Base-by-base conservation (phyloP, 176 grass and related monocot species). In the Triticum timopheevii region DNA sequence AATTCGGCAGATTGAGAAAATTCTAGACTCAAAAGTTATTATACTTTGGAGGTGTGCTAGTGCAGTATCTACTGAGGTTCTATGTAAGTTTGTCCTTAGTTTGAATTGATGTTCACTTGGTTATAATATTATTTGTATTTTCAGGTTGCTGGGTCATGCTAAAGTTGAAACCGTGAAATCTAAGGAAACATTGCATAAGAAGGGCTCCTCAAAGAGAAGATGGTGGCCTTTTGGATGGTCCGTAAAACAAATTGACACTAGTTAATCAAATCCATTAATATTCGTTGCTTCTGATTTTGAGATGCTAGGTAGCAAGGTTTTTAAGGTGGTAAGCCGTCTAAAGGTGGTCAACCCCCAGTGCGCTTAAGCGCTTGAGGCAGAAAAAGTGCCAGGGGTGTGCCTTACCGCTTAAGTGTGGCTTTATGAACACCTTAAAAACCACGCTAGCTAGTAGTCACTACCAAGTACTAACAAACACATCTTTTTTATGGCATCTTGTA, bases 211-310 rank as follows among this genome's bases (percentile, higher is more conserved):
- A 68, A 95, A 93, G 78, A 94, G 83, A 94, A 92, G 86, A 78
- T 98, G 96, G 96, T 98, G 92, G 96, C 79, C 96, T 85, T 98
- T 95, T 77, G 86, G 90, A 94, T 91, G 96, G 96, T 91, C 47
- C 74, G 89, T 87, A 34, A 47, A 76, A 80, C 81, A 65, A 80
- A 54, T 58, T 44, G 22, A 82, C 69, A 22, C 56, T 59, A 59
- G 19, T 59, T 22, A 35, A 78, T 25, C 10, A 72, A 44, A 5
- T 40, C 7, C 31, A 23, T 36, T 83, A 25, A 12, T 83, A 22
- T 86, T 45, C 12, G 64, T 22, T 72, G 39, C 30, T 64, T 79
- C 54, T 73, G 24, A 79, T 79, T 66, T 66, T 10, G 65, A 75
- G 66, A 80, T 45, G 42, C 31, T 58, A 34, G 17, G 54, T 58